phyloP scores from a whole-genome alignment of 2,329 filamentous ascomycete genomes.

The Microcyclosporella mali region DNA sequence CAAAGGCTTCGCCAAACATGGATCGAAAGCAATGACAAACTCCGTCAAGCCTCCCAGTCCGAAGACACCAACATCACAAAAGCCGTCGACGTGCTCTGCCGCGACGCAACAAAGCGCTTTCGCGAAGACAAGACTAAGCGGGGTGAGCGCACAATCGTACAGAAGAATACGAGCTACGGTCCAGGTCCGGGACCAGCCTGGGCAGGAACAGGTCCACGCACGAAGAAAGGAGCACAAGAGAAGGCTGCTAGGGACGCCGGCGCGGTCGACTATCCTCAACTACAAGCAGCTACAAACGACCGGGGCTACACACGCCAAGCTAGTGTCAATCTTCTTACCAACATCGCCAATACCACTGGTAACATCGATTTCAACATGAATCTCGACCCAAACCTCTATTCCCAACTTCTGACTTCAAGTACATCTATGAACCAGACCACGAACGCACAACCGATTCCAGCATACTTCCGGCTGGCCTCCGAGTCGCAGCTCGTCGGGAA shows the following conservation, averaged over 20 bases:
- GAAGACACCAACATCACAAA: conserved; percentile 47
- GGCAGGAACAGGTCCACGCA: conserved; percentile 14
- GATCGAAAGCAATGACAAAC: conserved; percentile 38
- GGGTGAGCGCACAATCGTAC: conserved; percentile 12
- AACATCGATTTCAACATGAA: conserved; percentile 11
- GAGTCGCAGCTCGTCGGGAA: conserved; percentile 51
- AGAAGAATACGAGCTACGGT: conserved; percentile 29
- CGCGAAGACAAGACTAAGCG: conserved; percentile 58
- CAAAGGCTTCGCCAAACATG: conserved; percentile 62
- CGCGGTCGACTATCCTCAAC: conserved; percentile 5
- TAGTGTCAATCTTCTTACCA: conserved; percentile 2
- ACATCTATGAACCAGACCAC: conserved; percentile 27
- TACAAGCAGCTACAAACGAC: conserved; percentile 3
- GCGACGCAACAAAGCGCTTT: conserved; percentile 71
- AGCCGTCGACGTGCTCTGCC: conserved; percentile 64
- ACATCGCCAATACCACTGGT: conserved; percentile 13
- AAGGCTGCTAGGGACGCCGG: conserved; percentile 7
- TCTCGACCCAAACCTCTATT: conserved; percentile 19
- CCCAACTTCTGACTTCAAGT: conserved; percentile 7
- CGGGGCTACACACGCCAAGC: conserved; percentile 3
- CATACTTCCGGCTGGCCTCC: conserved; percentile 65
- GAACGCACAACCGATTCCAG: conserved; percentile 39
- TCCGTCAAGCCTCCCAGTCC: conserved; percentile 18
- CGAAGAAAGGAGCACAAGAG: conserved; percentile 7
- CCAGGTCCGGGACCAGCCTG: conserved; percentile 39